Base-by-base conservation (phyloP, 139 green algal genomes). In the Spirogloea muscicola region DNA sequence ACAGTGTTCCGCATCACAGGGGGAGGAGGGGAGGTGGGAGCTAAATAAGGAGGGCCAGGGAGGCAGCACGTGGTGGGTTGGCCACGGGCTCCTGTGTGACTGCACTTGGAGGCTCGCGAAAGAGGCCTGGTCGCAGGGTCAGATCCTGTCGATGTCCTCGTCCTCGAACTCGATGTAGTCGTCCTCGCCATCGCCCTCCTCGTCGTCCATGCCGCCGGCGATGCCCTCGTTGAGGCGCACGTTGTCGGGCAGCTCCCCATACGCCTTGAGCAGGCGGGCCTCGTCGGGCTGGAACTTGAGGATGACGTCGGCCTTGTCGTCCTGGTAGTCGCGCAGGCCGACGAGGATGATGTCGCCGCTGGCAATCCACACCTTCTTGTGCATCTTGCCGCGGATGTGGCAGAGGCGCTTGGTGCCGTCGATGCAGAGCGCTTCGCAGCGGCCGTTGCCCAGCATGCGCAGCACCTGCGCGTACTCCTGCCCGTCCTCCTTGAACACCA, bases 251-350 rank as follows among this genome's bases (percentile, higher is more conserved):
- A 99, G 86, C 86, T 99, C 94, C 3, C 91, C 92, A 76, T 99
- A 98, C 36, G 94, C 89, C 85, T 98, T 97, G 33, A 98, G 80
- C 48, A 77, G 68, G 43, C 92, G 84, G 1, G 92, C 92, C 80
- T 97, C 92, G 59, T 97, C 92, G 39, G 92, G 90, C 87, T 94
- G 91, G 80, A 96, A 97, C 92, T 99, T 99, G 48, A 97, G 84
- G 73, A 99, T 99, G 58, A 99, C 95, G 80, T 99, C 95, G 1
- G 91, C 94, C 84, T 99, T 99, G 51, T 97, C 94, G 72, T 99
- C 95, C 84, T 99, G 95, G 84, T 95, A 99, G 38, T 98, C 95
- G n/a, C 95, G 87, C 61, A 99, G 84, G 9, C 95, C 94, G 27
- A 99, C 83, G 38, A 99, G 79, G 44, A 99, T 91, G 66, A 99